A percentile compares a stretch with the other conserved stretches of the same genome.
Conservation (phyloP, 345 rosid genomes). For the Stellera chamaejasme region DNA sequence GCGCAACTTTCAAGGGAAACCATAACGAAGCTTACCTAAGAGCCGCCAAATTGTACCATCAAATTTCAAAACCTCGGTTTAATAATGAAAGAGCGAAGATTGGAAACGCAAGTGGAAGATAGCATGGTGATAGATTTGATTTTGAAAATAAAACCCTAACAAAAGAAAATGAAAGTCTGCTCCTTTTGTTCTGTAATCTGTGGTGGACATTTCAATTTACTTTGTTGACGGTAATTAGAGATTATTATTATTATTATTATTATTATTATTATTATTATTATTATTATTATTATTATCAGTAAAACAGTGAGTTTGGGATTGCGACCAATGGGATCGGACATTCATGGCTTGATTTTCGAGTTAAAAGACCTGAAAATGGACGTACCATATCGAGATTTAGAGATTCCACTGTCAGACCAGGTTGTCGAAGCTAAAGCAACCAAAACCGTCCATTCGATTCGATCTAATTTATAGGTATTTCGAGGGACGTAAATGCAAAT, state of each 20-base stretch:
- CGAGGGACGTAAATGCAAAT: slow-evolving; percentile 10
- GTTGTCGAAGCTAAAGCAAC: background rate
- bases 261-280: background rate
- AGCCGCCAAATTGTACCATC: background rate
- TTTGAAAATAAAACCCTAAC: background rate
- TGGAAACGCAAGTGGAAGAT: background rate
- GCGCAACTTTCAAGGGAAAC: slow-evolving; percentile 1
- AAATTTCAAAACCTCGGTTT: slow-evolving; percentile 4
- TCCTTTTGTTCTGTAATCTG: too few species aligned
- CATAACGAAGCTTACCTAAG: slow-evolving; percentile 1
- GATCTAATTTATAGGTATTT: slow-evolving; percentile 20
- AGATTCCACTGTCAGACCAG: background rate
- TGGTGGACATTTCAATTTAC: background rate
- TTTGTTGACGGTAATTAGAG: background rate
- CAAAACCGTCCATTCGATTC: background rate
- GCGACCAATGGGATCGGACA: background rate
- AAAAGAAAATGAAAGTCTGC: background rate
- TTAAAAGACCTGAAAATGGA: slow-evolving; percentile 4
- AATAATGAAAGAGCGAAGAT: slow-evolving; percentile 4
- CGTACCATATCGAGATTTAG: slow-evolving; percentile 2
- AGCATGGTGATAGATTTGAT: background rate
- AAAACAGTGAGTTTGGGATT: background rate
- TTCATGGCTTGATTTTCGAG: background rate
- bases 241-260: background rate
- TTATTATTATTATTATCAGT: background rate